Percentiles rank a stretch among this genome's conserved stretches.
These are phyloP conservation scores for Akanthomyces dipterigenus DNA, from an alignment of 2,329 filamentous ascomycete genomes.

Conservation along the genomic window DNA sequence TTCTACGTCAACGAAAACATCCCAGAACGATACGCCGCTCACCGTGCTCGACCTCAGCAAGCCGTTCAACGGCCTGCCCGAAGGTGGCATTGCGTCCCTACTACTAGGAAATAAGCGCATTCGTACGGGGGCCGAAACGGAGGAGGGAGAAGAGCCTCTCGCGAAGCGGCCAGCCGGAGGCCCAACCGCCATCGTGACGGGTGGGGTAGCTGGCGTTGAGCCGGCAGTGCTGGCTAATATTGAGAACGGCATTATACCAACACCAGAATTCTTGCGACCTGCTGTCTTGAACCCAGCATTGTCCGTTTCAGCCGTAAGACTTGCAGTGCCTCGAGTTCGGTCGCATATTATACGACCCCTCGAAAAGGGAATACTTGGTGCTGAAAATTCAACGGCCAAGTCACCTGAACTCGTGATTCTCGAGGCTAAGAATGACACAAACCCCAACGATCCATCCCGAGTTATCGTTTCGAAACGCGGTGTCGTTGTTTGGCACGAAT, in stretches of 20 bases:
- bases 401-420: conserved; percentile 66
- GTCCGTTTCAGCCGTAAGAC: conserved; percentile 71
- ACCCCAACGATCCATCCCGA: conserved; percentile 72
- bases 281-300: conserved; percentile 80
- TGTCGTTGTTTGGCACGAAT: conserved; percentile 86
- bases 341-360: conserved; percentile 76
- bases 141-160: conserved; percentile 60
- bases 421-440: conserved; percentile 79
- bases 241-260: conserved; percentile 56
- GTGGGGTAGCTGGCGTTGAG: conserved; percentile 70
- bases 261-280: conserved; percentile 79
- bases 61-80: conserved; percentile 86
- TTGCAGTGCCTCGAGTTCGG: conserved; percentile 83
- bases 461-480: conserved; percentile 77
- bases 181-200: conserved; percentile 66
- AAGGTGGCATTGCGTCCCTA: conserved; percentile 78
- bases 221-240: conserved; percentile 60
- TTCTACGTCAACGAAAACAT: conserved; percentile 51
- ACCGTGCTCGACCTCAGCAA: conserved; percentile 85
- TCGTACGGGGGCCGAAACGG: conserved; percentile 62
- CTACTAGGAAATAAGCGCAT: conserved; percentile 92
- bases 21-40: conserved; percentile 67
- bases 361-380: conserved; percentile 55
- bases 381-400: conserved; percentile 57
- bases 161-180: conserved; percentile 54